phyloP scores from a whole-genome alignment of 768 basidiomycete genomes.

The Coprinopsis sp. region DNA sequence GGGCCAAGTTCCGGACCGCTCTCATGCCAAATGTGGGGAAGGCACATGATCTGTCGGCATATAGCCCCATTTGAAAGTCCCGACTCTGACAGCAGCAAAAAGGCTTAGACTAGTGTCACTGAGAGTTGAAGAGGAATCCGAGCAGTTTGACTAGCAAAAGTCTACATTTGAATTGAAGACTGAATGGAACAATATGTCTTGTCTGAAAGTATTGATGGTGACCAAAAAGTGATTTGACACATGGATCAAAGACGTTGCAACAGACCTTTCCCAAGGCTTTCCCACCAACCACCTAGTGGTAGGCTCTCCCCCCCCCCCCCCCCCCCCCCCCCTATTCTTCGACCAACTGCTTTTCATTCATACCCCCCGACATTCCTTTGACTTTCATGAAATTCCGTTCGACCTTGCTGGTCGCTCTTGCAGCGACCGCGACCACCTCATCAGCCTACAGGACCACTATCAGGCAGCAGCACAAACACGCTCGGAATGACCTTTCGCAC shows the following conservation, averaged over 20 bases:
- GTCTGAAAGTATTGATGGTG: too few species aligned
- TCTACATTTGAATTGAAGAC: too few species aligned
- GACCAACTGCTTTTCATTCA: conserved; percentile 17
- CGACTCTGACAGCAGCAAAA: too few species aligned
- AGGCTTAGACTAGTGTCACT: too few species aligned
- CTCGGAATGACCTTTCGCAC: conserved; percentile 18
- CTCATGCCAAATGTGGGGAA: neutral
- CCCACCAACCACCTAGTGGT: too few species aligned
- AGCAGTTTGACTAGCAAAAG: too few species aligned
- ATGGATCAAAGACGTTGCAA: too few species aligned
- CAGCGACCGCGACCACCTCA: conserved; percentile 27
- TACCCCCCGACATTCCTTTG: conserved; percentile 20
- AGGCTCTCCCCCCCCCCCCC: conserved; percentile 9
- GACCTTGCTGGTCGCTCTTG: conserved; percentile 33
- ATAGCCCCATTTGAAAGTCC: too few species aligned
- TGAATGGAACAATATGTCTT: too few species aligned
- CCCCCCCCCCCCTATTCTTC: conserved; percentile 11
- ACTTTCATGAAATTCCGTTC: conserved; percentile 39
- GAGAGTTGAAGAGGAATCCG: too few species aligned
- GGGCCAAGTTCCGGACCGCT: neutral
- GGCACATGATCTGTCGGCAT: conserved; percentile 3
- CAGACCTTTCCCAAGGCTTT: too few species aligned
- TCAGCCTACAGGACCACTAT: conserved; percentile 38
- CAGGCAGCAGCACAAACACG: conserved; percentile 42
- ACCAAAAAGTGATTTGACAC: too few species aligned